Base-by-base conservation (phyloP, 345 rosid genomes). In the Eutrema yunnanense region DNA sequence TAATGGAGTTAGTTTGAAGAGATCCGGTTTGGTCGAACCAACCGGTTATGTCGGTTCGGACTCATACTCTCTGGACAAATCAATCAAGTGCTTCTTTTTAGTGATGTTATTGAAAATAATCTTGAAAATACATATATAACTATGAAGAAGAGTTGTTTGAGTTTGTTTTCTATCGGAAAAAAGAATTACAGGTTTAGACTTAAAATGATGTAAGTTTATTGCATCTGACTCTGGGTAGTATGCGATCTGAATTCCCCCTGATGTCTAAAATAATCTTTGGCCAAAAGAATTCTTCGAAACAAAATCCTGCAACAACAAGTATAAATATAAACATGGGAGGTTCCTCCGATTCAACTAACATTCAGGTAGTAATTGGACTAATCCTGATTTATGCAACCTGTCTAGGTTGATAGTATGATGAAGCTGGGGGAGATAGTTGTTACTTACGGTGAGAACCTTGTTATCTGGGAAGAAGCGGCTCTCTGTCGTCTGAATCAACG, bases 381-480 rank as follows among this genome's bases (percentile, higher is more conserved):
- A 22, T 22, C 26, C 26, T 22, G 26, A 22, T 22, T 22, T 22
- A 22, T 22, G 26, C 26, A 22, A 22, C 26, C 26, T 22, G 26
- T 22, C 26, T 22, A 22, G 26, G 26, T 22, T 1, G 26, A 22
- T 22, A 22, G 26, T 22, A 22, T 22, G 40, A 54, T 51, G 29
- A 37, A 16, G 40, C 53, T 65, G 34, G 34, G 36, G 29, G 22
- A 58, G 27, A 42, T 33, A 3, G 26, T 6, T 43, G 44, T 16
- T 36, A 50, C 65, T 48, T 55, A 77, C 73, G 40, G 12, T 47
- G 44, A 62, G 48, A 26, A 10, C n/a, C 51, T 22, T 8, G 55
- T 65, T 72, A 78, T 73, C 78, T 73, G 53, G 81, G 81, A 78
- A 78, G 81, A 61, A 78, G 81, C 0, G 78, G 78, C 61, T 52